Percentiles rank a stretch among this genome's conserved stretches.
Evolutionary conservation across 2,329 filamentous ascomycete genomes (phyloP).

Genomic region (Colletotrichum tanaceti): DNA sequence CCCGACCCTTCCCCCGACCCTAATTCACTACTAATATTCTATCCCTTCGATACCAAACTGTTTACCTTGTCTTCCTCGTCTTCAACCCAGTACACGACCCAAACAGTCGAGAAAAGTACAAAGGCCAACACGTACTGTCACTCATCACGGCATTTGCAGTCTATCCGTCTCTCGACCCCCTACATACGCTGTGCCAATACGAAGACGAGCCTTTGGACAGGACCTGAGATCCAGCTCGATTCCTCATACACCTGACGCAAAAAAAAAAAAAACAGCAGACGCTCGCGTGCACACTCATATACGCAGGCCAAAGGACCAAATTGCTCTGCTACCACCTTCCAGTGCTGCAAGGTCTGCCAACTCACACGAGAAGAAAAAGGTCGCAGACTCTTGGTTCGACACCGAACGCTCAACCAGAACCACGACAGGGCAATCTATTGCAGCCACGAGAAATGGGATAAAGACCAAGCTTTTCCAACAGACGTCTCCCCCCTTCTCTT

Average conservation of each 20-base stretch:
- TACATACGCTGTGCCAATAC: constrained; percentile 5
- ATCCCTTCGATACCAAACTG: constrained; percentile 11
- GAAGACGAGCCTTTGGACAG: constrained; percentile 12
- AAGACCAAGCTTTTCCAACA: constrained; percentile 20
- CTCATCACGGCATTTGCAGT: constrained; percentile 8
- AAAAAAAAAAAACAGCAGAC: constrained; percentile 11
- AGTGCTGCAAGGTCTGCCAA: constrained; percentile 1
- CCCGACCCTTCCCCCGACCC: constrained; percentile 23
- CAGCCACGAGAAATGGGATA: constrained; percentile 39
- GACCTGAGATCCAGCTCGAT: not conserved
- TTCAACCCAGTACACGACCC: not conserved
- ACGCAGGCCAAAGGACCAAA: constrained; percentile 10
- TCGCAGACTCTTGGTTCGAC: constrained; percentile 17
- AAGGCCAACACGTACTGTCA: constrained; percentile 13
- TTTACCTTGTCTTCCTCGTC: constrained; percentile 29
- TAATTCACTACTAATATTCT: constrained; percentile 35
- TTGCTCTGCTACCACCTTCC: not conserved
- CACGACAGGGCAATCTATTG: constrained; percentile 15
- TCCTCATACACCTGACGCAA: constrained; percentile 6
- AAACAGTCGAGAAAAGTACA: not conserved
- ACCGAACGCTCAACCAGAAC: not conserved
- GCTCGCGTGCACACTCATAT: constrained; percentile 24
- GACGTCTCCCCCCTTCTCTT: not conserved
- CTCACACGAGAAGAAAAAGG: not conserved
- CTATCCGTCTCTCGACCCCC: not conserved